phyloP scores from a whole-genome alignment of 768 basidiomycete species.

The Macrolepiota fuliginosa region DNA sequence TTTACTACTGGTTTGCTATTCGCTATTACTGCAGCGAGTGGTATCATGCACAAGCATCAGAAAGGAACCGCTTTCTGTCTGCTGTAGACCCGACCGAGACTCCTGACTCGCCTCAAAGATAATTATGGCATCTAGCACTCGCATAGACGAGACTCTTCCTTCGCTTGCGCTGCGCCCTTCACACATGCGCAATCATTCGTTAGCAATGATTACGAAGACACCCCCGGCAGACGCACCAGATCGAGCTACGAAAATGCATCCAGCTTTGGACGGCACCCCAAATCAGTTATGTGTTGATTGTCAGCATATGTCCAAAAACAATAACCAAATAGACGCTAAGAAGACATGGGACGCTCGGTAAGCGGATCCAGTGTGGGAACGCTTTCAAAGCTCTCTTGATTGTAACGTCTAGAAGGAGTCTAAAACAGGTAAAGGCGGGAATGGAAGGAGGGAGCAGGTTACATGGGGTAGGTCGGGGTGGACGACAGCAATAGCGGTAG shows the following conservation, averaged over 20 bases:
- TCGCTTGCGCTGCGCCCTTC: not conserved
- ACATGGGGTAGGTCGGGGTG: not conserved
- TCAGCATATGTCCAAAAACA: not conserved
- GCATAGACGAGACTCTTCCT: not conserved
- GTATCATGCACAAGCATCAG: not conserved
- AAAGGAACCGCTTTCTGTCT: not conserved
- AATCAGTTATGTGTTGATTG: not conserved
- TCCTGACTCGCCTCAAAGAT: not conserved
- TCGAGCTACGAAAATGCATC: not conserved
- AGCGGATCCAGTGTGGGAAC: not conserved
- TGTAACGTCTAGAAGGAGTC: not conserved
- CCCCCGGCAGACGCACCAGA: not conserved
- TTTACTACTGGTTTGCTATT: too few relatives aligned
- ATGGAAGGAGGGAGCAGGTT: not conserved
- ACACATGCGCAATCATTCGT: not conserved
- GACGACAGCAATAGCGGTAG: too few relatives aligned
- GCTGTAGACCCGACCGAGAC: not conserved
- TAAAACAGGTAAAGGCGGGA: not conserved
- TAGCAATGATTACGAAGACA: not conserved
- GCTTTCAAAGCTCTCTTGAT: not conserved
- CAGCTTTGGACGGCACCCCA: not conserved
- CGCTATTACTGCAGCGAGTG: not conserved
- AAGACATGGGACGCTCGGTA: not conserved
- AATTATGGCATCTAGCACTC: not conserved
- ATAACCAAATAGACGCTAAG: not conserved